phyloP scores from a whole-genome alignment of 352 stramenopile genomes.

The Pythium aristosporum region DNA sequence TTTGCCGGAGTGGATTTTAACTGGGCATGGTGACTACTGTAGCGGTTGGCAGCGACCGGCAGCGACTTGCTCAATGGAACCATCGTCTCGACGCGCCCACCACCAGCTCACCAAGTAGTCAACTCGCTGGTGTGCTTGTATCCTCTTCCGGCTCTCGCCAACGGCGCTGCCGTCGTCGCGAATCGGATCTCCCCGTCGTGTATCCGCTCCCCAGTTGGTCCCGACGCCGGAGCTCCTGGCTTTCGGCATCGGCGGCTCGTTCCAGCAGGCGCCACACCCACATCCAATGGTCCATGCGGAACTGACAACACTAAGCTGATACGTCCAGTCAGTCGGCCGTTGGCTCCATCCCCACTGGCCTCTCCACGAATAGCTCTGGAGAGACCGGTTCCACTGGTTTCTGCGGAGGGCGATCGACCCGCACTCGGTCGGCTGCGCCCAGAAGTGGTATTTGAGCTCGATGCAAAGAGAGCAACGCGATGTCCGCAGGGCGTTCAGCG shows the following conservation, averaged over 20 bases:
- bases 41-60: slow-evolving; percentile 7
- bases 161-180: slow-evolving; percentile 3
- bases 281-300: neutral
- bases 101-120: neutral
- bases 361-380: neutral
- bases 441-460: slow-evolving; percentile 19
- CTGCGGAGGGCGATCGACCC: neutral
- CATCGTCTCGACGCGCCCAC: neutral
- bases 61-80: neutral
- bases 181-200: neutral
- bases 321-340: neutral
- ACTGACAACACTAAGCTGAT: neutral
- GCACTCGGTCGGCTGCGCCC: slow-evolving; percentile 14
- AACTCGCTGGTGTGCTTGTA: slow-evolving; percentile 22
- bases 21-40: neutral
- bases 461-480: slow-evolving; percentile 16
- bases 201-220: neutral
- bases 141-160: slow-evolving; percentile 2
- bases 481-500: slow-evolving; percentile 21
- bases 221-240: neutral
- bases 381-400: neutral
- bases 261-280: neutral
- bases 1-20: neutral
- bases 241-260: neutral
- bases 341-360: slow-evolving; percentile 6